Evolutionary conservation across 2,329 filamentous ascomycete species (phyloP).

Genomic region (Fusarium decemcellulare): DNA sequence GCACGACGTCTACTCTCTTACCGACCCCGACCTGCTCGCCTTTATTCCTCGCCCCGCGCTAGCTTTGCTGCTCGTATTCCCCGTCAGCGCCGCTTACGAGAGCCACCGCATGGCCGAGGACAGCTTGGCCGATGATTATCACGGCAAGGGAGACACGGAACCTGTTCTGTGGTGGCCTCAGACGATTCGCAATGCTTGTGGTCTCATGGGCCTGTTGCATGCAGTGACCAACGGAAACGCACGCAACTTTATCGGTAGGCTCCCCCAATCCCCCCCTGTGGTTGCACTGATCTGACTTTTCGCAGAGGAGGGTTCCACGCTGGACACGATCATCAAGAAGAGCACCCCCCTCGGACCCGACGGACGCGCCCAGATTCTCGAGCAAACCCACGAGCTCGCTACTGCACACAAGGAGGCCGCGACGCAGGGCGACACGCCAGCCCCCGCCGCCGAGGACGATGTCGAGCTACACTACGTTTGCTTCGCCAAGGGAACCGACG

Average conservation of each 20-base stretch:
- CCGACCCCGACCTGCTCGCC: conserved; percentile 85
- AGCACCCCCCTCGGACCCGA: conserved; percentile 79
- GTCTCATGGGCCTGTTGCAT: conserved; percentile 90
- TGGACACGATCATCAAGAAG: conserved; percentile 75
- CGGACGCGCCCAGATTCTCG: conserved; percentile 80
- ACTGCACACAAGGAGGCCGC: conserved; percentile 85
- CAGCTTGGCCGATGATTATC: conserved; percentile 72
- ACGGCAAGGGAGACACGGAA: conserved; percentile 76
- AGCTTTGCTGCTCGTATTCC: conserved; percentile 93
- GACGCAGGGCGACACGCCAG: conserved; percentile 80
- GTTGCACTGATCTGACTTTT: conserved; percentile 5
- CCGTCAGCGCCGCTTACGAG: conserved; percentile 85
- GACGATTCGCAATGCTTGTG: conserved; percentile 94
- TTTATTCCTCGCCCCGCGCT: conserved; percentile 91
- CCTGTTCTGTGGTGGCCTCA: conserved; percentile 95
- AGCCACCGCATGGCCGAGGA: conserved; percentile 83
- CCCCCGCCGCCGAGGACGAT: conserved; percentile 83
- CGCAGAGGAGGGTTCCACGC: conserved; percentile 65
- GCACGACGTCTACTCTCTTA: conserved; percentile 93
- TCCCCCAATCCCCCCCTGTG: not conserved
- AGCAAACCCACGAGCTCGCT: conserved; percentile 82
- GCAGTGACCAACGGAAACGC: conserved; percentile 84
- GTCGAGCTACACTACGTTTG: conserved; percentile 97
- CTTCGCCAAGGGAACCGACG: conserved; percentile 84
- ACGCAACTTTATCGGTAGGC: conserved; percentile 70